A percentile compares a stretch with the other conserved stretches of the same genome.
These are phyloP conservation scores for Casuarina cunninghamiana DNA, from an alignment of 306 rosid genomes.

Conservation along the genomic window DNA sequence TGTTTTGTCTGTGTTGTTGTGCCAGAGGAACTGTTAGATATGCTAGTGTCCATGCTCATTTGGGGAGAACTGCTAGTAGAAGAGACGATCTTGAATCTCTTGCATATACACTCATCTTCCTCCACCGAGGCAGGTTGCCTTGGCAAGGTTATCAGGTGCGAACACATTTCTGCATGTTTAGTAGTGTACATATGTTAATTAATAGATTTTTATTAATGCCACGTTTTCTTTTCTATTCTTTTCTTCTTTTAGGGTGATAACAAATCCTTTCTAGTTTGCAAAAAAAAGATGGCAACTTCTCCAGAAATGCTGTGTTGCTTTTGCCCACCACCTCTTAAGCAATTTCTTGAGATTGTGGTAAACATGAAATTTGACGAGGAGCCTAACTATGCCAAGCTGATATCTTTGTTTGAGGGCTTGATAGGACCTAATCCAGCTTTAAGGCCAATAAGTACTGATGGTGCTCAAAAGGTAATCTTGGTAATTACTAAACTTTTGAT, in stretches of 20 bases:
- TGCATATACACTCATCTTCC: slow-evolving; percentile 90
- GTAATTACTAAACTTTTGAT: slow-evolving; percentile 7
- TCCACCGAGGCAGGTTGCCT: slow-evolving; percentile 83
- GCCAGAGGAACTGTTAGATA: slow-evolving; percentile 92
- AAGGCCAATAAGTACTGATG: slow-evolving; percentile 84
- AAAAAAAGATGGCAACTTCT: slow-evolving; percentile 92
- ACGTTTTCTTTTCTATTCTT: background rate
- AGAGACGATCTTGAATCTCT: slow-evolving; percentile 97
- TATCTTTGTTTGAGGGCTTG: slow-evolving; percentile 77
- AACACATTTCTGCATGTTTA: slow-evolving; percentile 13
- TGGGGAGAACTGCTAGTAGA: slow-evolving; percentile 97
- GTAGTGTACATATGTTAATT: slow-evolving; percentile 6
- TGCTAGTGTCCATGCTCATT: slow-evolving; percentile 96
- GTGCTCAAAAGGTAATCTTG: slow-evolving; percentile 78
- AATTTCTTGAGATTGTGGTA: slow-evolving; percentile 87
- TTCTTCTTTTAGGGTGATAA: slow-evolving; percentile 65
- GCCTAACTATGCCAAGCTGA: slow-evolving; percentile 82
- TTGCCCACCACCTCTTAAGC: slow-evolving; percentile 84
- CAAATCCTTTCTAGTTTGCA: slow-evolving; percentile 71
- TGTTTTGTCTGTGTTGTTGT: slow-evolving; percentile 2
- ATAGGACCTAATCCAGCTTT: slow-evolving; percentile 86
- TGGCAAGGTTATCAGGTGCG: slow-evolving; percentile 97
- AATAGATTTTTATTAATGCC: background rate
- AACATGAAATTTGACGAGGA: slow-evolving; percentile 98
- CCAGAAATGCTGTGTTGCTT: slow-evolving; percentile 92